These are phyloP conservation scores for Rickenella mellea DNA, from an alignment of 768 basidiomycete genomes.

Conservation along the genomic window DNA sequence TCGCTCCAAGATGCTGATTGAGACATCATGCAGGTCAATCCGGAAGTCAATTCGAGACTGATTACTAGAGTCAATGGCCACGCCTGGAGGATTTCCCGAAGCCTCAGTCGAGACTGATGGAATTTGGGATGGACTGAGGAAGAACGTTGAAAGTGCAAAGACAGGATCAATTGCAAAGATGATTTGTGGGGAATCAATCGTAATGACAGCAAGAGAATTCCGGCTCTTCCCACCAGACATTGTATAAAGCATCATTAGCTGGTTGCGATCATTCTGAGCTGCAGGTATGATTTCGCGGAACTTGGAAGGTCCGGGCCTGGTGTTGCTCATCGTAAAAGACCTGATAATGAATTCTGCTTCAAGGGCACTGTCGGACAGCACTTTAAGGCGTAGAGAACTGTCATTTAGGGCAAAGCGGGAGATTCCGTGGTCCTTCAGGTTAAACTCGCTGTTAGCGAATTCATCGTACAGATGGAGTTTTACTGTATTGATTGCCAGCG, in stretches of 20 bases:
- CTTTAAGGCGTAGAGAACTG: slow-evolving; percentile 71
- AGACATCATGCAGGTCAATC: slow-evolving; percentile 83
- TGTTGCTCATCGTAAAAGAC: slow-evolving; percentile 89
- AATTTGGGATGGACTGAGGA: slow-evolving; percentile 38
- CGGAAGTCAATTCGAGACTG: slow-evolving; percentile 47
- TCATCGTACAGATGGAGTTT: slow-evolving; percentile 82
- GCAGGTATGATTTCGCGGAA: slow-evolving; percentile 96
- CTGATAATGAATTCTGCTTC: slow-evolving; percentile 84
- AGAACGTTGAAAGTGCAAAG: slow-evolving; percentile 81
- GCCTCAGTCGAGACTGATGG: slow-evolving; percentile 8
- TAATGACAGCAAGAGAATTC: slow-evolving; percentile 69
- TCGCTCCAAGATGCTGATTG: slow-evolving; percentile 79
- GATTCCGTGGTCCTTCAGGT: slow-evolving; percentile 72
- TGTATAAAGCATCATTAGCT: slow-evolving; percentile 90
- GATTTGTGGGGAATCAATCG: slow-evolving; percentile 86
- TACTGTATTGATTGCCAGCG: slow-evolving; percentile 59
- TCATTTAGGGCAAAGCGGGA: slow-evolving; percentile 77
- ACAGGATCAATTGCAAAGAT: slow-evolving; percentile 91
- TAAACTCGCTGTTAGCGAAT: slow-evolving; percentile 42
- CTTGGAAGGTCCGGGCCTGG: slow-evolving; percentile 65
- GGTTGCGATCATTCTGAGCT: slow-evolving; percentile 77
- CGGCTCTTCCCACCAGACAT: slow-evolving; percentile 48
- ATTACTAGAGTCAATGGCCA: slow-evolving; percentile 1
- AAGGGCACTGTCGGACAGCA: slow-evolving; percentile 71
- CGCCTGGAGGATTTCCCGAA: slow-evolving; percentile 5